Conservation (phyloP, 2,329 filamentous ascomycete species). For the Ambrosiella beaveri region DNA sequence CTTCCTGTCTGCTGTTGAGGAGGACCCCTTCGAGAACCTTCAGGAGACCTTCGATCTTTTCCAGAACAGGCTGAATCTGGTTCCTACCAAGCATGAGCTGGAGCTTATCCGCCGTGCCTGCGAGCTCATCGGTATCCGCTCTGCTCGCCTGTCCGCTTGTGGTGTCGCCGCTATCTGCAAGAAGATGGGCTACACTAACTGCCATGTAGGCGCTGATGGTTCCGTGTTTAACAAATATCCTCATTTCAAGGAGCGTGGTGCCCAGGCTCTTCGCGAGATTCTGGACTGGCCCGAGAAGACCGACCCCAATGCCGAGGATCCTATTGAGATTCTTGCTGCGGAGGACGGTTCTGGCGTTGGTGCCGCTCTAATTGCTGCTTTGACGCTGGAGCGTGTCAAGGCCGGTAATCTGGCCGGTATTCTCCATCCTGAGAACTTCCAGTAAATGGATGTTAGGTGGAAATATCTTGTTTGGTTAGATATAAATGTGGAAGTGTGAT, state of each 20-base stretch:
- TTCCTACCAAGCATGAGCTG: slow-evolving; percentile 57
- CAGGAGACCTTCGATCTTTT: slow-evolving; percentile 76
- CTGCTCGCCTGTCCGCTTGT: slow-evolving; percentile 81
- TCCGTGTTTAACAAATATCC: slow-evolving; percentile 99
- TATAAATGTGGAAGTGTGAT: background rate
- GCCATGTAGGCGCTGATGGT: slow-evolving; percentile 91
- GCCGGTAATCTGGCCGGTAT: slow-evolving; percentile 47
- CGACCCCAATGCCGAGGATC: slow-evolving; percentile 57
- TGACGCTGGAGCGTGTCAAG: slow-evolving; percentile 48
- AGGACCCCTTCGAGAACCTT: slow-evolving; percentile 93
- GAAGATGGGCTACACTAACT: slow-evolving; percentile 78
- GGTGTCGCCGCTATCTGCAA: slow-evolving; percentile 92
- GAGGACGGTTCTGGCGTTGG: slow-evolving; percentile 79
- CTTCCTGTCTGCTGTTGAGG: slow-evolving; percentile 83
- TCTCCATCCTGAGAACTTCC: slow-evolving; percentile 45
- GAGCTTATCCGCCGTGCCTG: slow-evolving; percentile 78
- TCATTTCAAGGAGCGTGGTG: slow-evolving; percentile 87
- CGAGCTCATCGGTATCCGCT: slow-evolving; percentile 86
- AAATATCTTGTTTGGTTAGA: background rate
- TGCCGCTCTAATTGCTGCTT: slow-evolving; percentile 74
- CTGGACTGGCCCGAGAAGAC: slow-evolving; percentile 65
- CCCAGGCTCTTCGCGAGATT: slow-evolving; percentile 80
- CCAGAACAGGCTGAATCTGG: slow-evolving; percentile 54
- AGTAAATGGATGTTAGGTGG: slow-evolving; percentile 3
- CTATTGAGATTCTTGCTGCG: slow-evolving; percentile 70